Evolutionary conservation across 345 rosid genomes (phyloP).

Genomic region (Bruguiera sexangula): DNA sequence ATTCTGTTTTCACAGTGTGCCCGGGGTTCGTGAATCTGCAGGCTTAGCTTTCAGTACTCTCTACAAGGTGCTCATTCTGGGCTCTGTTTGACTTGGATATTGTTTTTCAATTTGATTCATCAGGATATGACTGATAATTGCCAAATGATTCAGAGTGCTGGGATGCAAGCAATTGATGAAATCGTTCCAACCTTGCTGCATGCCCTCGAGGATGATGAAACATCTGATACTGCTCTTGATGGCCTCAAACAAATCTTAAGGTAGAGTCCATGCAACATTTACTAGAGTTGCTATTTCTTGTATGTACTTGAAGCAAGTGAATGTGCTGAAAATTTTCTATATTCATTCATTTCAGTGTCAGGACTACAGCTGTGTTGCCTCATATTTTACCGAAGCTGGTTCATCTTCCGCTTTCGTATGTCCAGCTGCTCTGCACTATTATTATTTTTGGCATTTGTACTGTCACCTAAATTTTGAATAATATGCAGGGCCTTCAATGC

Average conservation of each 20-base stretch:
- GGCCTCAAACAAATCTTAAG: slow-evolving; percentile 96
- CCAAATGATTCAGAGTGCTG: slow-evolving; percentile 70
- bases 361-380: slow-evolving; percentile 96
- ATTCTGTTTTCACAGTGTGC: slow-evolving; percentile 40
- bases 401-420: slow-evolving; percentile 90
- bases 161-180: slow-evolving; percentile 98
- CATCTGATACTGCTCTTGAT: slow-evolving; percentile 88
- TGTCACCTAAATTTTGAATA: slow-evolving; percentile 15
- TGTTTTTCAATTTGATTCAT: background rate
- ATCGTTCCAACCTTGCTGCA: slow-evolving; percentile 91
- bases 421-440: slow-evolving; percentile 24
- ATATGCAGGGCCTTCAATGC: slow-evolving; percentile 85
- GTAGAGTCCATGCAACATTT: slow-evolving; percentile 24
- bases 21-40: slow-evolving; percentile 97
- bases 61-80: slow-evolving; percentile 60
- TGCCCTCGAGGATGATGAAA: slow-evolving; percentile 88
- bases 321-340: slow-evolving; percentile 6
- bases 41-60: slow-evolving; percentile 96
- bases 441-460: background rate
- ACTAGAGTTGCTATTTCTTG: background rate
- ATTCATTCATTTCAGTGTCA: slow-evolving; percentile 57
- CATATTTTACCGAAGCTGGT: slow-evolving; percentile 96
- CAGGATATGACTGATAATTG: background rate
- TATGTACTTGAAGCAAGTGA: background rate
- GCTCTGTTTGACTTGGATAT: slow-evolving; percentile 10